These are phyloP conservation scores for Clitocybe nebularis DNA, from an alignment of 1,284 basidiomycete genomes.

Conservation along the genomic window DNA sequence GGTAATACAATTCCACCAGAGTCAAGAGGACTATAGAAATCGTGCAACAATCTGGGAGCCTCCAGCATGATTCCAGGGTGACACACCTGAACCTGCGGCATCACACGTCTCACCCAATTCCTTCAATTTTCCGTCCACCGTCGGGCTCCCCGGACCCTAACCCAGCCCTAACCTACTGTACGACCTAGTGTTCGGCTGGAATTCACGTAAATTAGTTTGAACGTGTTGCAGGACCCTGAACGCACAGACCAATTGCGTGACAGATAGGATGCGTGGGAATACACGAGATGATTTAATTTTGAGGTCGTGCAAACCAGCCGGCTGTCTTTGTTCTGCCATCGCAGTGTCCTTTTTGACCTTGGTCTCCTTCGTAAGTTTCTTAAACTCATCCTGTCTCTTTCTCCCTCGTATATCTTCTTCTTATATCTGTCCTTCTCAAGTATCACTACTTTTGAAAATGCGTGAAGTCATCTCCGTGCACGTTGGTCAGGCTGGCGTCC, in stretches of 20 bases:
- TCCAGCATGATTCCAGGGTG: too few species aligned
- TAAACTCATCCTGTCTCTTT: conserved; percentile 20
- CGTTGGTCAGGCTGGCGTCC: conserved; percentile 92
- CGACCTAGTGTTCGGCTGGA: too few species aligned
- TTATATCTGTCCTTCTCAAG: conserved; percentile 13
- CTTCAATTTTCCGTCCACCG: too few species aligned
- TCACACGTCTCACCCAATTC: too few species aligned
- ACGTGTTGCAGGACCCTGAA: conserved; percentile 10
- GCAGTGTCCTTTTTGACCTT: conserved; percentile 27
- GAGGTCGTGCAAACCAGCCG: conserved; percentile 24
- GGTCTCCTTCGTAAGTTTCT: conserved; percentile 25
- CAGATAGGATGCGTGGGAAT: conserved; percentile 32
- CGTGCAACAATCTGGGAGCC: too few species aligned
- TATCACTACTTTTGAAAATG: conserved; percentile 43
- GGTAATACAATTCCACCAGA: too few species aligned
- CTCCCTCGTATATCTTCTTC: conserved; percentile 17
- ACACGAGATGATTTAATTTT: conserved; percentile 27
- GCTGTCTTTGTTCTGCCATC: conserved; percentile 37
- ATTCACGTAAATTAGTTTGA: conserved; percentile 1
- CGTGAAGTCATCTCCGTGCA: conserved; percentile 92
- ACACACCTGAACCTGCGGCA: too few species aligned
- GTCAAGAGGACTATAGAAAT: too few species aligned
- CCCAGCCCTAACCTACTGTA: too few species aligned
- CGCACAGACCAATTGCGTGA: conserved; percentile 38
- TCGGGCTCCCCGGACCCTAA: too few species aligned